phyloP scores from a whole-genome alignment of 352 stramenopile species.

The Phytophthora litchii region DNA sequence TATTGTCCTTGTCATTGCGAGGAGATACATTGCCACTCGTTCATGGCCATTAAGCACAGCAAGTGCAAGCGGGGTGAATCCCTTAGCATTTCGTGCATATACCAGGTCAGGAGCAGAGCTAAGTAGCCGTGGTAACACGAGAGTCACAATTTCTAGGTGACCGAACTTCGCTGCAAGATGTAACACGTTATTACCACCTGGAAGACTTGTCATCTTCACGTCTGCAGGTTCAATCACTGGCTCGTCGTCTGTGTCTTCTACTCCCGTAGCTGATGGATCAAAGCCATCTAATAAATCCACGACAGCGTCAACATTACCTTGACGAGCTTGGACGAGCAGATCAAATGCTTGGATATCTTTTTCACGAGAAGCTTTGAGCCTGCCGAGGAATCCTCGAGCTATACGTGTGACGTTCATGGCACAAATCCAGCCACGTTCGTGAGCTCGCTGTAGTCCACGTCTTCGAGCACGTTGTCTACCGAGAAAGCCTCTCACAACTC shows the following conservation, averaged over 20 bases:
- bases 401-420: conserved; percentile 54
- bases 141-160: conserved; percentile 54
- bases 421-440: conserved; percentile 42
- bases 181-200: conserved; percentile 49
- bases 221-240: conserved; percentile 33
- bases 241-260: conserved; percentile 3
- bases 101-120: conserved; percentile 33
- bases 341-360: conserved; percentile 45
- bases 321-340: conserved; percentile 56
- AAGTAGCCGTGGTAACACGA: conserved; percentile 51
- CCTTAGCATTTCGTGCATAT: conserved; percentile 44
- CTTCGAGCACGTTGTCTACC: conserved; percentile 38
- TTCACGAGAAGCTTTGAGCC: conserved; percentile 32
- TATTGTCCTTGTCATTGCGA: conserved; percentile 59
- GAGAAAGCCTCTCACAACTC: conserved; percentile 52
- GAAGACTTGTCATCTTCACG: conserved; percentile 34
- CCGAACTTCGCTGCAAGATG: conserved; percentile 59
- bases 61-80: conserved; percentile 54
- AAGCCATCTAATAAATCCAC: conserved; percentile 73
- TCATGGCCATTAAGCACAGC: conserved; percentile 54
- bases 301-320: conserved; percentile 56
- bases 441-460: conserved; percentile 29
- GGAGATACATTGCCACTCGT: conserved; percentile 56
- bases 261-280: conserved; percentile 24
- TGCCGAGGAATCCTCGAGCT: conserved; percentile 57